A percentile compares a stretch with the other conserved stretches of the same genome.
phyloP scores from a whole-genome alignment of 371 early-diverging fungal genomes.

The Dichotomocladium elegans region DNA sequence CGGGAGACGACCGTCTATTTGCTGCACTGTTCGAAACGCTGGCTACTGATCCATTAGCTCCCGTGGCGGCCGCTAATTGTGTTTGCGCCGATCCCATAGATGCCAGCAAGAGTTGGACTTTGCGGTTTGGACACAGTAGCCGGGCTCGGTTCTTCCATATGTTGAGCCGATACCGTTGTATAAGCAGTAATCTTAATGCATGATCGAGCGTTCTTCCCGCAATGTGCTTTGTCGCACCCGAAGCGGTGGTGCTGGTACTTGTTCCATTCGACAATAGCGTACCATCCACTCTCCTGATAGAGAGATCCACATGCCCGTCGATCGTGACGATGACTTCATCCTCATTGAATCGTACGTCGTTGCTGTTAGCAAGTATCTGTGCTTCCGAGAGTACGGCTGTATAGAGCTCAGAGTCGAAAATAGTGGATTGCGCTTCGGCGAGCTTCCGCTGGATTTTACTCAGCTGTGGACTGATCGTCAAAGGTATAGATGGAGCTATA shows the following conservation, averaged over 20 bases:
- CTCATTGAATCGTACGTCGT: conserved; percentile 48
- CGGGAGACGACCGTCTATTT: neutral
- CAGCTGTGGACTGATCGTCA: neutral
- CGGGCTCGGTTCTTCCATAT: conserved; percentile 33
- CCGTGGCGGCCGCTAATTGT: conserved; percentile 1
- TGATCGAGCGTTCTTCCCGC: conserved; percentile 27
- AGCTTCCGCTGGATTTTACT: conserved; percentile 40
- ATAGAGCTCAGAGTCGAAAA: conserved; percentile 59
- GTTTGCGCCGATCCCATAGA: conserved; percentile 7
- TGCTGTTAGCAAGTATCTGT: conserved; percentile 41
- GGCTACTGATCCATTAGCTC: neutral
- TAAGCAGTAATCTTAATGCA: conserved; percentile 28
- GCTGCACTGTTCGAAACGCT: neutral
- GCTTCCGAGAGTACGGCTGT: conserved; percentile 54
- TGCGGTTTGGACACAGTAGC: conserved; percentile 26
- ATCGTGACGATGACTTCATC: conserved; percentile 51
- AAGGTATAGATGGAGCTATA: neutral
- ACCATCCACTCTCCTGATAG: conserved; percentile 17
- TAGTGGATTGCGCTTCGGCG: conserved; percentile 43
- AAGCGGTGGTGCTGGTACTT: neutral
- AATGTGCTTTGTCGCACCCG: conserved; percentile 13
- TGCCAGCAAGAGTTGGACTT: conserved; percentile 21
- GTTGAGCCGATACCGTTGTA: conserved; percentile 39
- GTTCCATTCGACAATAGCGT: neutral
- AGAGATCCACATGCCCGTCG: conserved; percentile 53